A percentile compares a stretch with the other conserved stretches of the same genome.
Evolutionary conservation across 805 yeast genomes (phyloP).

Genomic region (Lachancea sp.): DNA sequence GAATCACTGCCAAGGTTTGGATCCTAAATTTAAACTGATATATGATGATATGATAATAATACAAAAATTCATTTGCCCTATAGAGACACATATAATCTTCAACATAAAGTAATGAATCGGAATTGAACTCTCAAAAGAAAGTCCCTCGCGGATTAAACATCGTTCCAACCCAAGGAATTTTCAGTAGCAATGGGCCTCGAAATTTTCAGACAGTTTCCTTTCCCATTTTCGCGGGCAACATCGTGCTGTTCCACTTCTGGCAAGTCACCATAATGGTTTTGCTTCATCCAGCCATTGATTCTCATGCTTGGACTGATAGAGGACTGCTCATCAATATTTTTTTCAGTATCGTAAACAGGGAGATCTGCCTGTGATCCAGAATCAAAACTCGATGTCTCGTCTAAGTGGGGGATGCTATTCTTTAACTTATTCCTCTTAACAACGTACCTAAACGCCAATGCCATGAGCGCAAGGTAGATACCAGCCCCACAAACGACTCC

Average conservation of each 20-base stretch:
- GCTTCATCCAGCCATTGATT: slow-evolving; percentile 32
- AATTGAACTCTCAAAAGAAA: background rate
- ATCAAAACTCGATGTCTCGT: slow-evolving; percentile 16
- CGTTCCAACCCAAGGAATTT: slow-evolving; percentile 66
- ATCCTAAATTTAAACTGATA: background rate
- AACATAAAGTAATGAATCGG: background rate
- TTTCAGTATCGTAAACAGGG: slow-evolving; percentile 4
- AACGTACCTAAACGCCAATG: slow-evolving; percentile 47
- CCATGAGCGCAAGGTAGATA: slow-evolving; percentile 55
- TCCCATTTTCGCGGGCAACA: slow-evolving; percentile 12
- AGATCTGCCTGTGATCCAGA: slow-evolving; percentile 13
- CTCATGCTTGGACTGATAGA: slow-evolving; percentile 26
- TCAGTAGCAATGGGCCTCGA: slow-evolving; percentile 65
- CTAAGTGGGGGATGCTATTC: slow-evolving; percentile 15
- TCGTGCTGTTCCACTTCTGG: slow-evolving; percentile 18
- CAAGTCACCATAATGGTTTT: slow-evolving; percentile 19
- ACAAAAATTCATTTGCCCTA: background rate
- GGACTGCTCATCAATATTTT: slow-evolving; percentile 13
- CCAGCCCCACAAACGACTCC: slow-evolving; percentile 79
- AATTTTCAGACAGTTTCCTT: slow-evolving; percentile 34
- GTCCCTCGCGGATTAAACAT: slow-evolving; percentile 17
- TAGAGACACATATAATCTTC: background rate
- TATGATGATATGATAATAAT: background rate
- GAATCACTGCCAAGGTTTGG: background rate
- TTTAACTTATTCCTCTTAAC: slow-evolving; percentile 33